Evolutionary conservation across 495 filamentous ascomycete genomes (phyloP), one percentile per base, ranked within the genome.

Genomic region (Xylaria scruposa): DNA sequence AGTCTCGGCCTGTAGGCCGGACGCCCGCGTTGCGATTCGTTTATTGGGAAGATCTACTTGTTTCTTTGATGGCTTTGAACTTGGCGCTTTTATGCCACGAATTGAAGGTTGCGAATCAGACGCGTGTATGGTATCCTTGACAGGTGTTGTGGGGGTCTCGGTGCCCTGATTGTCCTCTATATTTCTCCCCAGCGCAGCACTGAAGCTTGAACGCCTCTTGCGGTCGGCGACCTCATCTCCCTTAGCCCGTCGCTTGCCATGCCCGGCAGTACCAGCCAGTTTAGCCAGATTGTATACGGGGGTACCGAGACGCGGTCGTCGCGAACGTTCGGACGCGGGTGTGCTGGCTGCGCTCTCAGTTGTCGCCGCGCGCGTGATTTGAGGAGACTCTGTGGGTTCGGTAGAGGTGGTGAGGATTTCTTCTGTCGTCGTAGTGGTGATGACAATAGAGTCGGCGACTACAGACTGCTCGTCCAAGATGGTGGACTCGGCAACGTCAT

Each of bases 261-360:
- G 83, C 46, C 76, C 74, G 19, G 80, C 80, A 21, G 84, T 88
- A 19, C 86, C 85, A 36, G 78, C 81, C 9, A 90, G 77, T 53
- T 85, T 80, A 40, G 85, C 81, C 36, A 89, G 78, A 67, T 90
- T 90, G 78, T 90, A 90, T 29, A 87, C 82, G 4, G 83, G 83
- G 10, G 85, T 70, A 60, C 82, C 85, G 1, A 80, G 72, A 49
- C 85, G 82, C 29, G 81, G 78, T 58, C 87, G 81, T 69, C 85
- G 83, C 63, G 82, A 80, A 54, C 85, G 87, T 44, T 63, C 59
- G 9, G 72, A 72, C 15, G 78, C 60, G 8, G 75, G 71, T 29
- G 77, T 71, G 26, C 67, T 73, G 49, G 73, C 17, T 62, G 73
- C 64, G n/a, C 36, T 58, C 8, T 61, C 38, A 62, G 2, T 15